These are phyloP conservation scores for Hypoxylon sp. DNA, from an alignment of 2,329 filamentous ascomycete species.

Conservation along the genomic window DNA sequence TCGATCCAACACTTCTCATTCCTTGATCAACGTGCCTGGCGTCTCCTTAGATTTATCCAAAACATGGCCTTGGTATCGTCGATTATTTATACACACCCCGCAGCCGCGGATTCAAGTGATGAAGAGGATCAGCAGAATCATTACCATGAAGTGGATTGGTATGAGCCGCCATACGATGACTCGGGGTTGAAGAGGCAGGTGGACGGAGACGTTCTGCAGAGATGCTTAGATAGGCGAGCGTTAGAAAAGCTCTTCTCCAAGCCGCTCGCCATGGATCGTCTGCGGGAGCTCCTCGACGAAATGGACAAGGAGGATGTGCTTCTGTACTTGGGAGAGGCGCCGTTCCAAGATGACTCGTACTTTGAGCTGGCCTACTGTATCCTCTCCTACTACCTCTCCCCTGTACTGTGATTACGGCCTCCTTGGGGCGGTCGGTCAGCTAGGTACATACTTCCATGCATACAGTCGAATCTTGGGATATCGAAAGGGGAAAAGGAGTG, in stretches of 20 bases:
- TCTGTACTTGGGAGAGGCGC: conserved; percentile 40
- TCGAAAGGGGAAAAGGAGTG: too few species aligned
- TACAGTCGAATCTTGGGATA: too few species aligned
- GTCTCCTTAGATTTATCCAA: conserved; percentile 76
- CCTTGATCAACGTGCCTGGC: conserved; percentile 68
- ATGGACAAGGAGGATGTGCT: conserved; percentile 58
- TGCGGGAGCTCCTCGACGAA: conserved; percentile 55
- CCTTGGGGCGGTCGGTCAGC: too few species aligned
- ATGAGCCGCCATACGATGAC: too few species aligned
- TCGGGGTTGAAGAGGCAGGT: conserved; percentile 66
- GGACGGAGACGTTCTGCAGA: conserved; percentile 70
- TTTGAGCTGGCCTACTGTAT: conserved; percentile 62
- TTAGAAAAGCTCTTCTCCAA: conserved; percentile 58
- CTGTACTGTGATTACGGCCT: conserved; percentile 52
- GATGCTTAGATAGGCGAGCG: conserved; percentile 57
- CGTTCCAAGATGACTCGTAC: conserved; percentile 47
- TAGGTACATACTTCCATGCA: conserved; percentile 3
- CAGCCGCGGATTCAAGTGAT: conserved; percentile 26
- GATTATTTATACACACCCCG: conserved; percentile 59
- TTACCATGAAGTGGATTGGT: too few species aligned
- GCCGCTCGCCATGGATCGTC: conserved; percentile 17
- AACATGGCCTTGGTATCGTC: conserved; percentile 65
- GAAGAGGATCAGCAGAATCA: too few species aligned
- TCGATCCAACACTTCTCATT: conserved; percentile 74
- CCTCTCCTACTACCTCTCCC: conserved; percentile 60